Evolutionary conservation across 176 grass and related monocot genomes (phyloP).

Genomic region (Bolboschoenus planiculmis): DNA sequence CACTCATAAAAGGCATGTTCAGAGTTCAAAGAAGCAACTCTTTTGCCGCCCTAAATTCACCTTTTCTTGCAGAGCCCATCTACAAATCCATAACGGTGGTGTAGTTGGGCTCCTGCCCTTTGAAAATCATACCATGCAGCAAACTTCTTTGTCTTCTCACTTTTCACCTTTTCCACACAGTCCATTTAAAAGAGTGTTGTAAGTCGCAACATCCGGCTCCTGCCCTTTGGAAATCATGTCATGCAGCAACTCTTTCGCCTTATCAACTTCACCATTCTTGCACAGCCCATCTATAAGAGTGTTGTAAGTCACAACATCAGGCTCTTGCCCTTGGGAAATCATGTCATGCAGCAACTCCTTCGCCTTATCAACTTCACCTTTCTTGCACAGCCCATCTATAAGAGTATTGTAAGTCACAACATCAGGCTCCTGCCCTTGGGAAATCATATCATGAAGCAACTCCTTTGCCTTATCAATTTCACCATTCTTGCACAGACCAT

Average conservation of each 20-base stretch:
- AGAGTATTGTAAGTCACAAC: background rate
- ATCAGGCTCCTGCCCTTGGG: background rate
- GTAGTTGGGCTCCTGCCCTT: too few species aligned
- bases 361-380: slow-evolving; percentile 3
- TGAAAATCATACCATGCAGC: too few species aligned
- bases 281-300: background rate
- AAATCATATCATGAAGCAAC: background rate
- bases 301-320: background rate
- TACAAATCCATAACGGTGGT: too few species aligned
- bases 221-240: background rate
- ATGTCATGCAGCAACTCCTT: background rate
- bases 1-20: background rate
- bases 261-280: background rate
- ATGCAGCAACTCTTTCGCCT: background rate
- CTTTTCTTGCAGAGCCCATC: background rate
- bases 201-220: too few species aligned
- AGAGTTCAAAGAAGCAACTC: background rate
- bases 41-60: background rate
- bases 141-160: too few species aligned
- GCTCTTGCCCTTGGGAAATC: background rate
- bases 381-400: background rate
- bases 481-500: background rate
- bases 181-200: too few species aligned
- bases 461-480: background rate
- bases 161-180: too few species aligned